phyloP scores from a whole-genome alignment of 1,284 basidiomycete genomes.

The Cutaneotrichosporon sp. region DNA sequence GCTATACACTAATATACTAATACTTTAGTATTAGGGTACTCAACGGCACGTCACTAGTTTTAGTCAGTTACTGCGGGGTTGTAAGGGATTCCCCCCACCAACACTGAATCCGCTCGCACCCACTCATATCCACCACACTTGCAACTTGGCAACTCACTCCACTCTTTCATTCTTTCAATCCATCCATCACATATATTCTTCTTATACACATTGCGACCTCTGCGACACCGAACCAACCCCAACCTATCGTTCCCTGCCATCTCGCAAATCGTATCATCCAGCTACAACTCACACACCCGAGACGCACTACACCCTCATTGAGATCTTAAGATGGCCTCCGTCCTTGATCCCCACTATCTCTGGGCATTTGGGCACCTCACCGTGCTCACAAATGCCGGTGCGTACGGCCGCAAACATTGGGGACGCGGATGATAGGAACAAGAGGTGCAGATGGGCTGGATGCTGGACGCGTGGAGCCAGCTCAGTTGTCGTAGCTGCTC shows the following conservation, averaged over 20 bases:
- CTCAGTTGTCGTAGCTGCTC: background rate
- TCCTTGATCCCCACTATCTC: slow-evolving; percentile 48
- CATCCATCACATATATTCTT: background rate
- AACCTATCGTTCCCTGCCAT: background rate
- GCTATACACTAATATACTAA: no score
- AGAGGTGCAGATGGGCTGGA: background rate
- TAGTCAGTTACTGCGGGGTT: no score
- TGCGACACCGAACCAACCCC: background rate
- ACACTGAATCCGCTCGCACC: no score
- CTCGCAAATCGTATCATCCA: background rate
- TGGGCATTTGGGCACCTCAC: slow-evolving; percentile 50
- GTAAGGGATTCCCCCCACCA: no score
- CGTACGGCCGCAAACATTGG: slow-evolving; percentile 18
- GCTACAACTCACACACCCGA: background rate
- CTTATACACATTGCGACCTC: background rate
- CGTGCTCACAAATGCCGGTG: slow-evolving; percentile 44
- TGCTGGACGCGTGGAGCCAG: background rate
- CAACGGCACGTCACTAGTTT: no score
- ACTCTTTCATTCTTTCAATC: background rate
- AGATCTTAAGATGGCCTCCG: slow-evolving; percentile 24
- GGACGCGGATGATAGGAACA: background rate
- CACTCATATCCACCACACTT: background rate
- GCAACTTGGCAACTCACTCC: background rate
- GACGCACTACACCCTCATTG: background rate
- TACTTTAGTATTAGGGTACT: no score